Percentiles rank a stretch among this genome's conserved stretches.
phyloP scores from a whole-genome alignment of 257 asterid genomes.

The Gentiana dahurica region DNA sequence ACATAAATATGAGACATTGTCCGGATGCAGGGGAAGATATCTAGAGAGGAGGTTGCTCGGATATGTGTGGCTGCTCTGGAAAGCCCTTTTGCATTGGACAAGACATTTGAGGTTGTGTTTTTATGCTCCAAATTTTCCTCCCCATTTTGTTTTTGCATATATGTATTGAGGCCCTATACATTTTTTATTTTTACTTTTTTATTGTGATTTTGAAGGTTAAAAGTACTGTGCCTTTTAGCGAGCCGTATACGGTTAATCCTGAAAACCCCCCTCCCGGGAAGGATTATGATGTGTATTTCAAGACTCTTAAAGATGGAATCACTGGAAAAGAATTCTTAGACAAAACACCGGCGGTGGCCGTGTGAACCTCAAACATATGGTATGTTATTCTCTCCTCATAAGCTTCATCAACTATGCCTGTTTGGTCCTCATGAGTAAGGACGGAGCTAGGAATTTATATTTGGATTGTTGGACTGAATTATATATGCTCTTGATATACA shows the following conservation, averaged over 20 bases:
- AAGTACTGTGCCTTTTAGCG: constrained; percentile 86
- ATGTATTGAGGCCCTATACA: no score
- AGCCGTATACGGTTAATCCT: constrained; percentile 88
- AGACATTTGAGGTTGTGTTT: constrained; percentile 71
- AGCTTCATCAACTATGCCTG: neutral
- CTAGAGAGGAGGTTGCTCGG: constrained; percentile 87
- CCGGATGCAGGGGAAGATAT: constrained; percentile 63
- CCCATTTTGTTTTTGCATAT: neutral
- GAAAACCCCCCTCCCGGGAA: constrained; percentile 87
- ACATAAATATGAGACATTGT: neutral
- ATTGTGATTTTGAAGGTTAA: constrained; percentile 44
- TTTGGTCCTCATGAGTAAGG: neutral
- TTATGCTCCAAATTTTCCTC: neutral
- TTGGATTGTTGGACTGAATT: no score
- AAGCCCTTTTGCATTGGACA: constrained; percentile 82
- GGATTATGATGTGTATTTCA: constrained; percentile 69
- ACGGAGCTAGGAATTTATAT: no score
- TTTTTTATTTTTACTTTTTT: no score
- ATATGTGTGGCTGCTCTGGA: constrained; percentile 82
- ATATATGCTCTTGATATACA: no score
- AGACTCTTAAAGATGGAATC: constrained; percentile 65
- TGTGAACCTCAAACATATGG: constrained; percentile 21
- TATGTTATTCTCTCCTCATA: constrained; percentile 9
- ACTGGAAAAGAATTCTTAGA: constrained; percentile 92
- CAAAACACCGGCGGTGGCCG: constrained; percentile 52